Evolutionary conservation across 306 rosid genomes (phyloP).

Genomic region (Quercus gilva): DNA sequence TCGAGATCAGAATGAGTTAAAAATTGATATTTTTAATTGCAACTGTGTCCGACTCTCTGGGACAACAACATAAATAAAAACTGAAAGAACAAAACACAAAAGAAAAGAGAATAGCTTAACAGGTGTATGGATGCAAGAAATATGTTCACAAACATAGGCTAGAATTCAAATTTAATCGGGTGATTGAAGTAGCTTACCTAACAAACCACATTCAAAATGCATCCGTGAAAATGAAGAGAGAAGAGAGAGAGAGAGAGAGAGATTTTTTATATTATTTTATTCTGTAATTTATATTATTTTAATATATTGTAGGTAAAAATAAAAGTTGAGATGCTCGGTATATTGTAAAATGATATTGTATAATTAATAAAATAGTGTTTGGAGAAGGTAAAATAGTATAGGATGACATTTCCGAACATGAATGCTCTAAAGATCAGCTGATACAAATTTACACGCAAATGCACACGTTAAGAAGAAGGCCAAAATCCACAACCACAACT

Average conservation of each 20-base stretch:
- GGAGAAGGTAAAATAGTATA: too few relatives aligned
- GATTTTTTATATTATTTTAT: too few relatives aligned
- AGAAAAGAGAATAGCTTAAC: background rate
- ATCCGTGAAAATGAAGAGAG: background rate
- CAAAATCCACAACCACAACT: background rate
- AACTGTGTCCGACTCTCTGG: background rate
- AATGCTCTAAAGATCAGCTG: background rate
- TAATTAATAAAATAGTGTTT: too few relatives aligned
- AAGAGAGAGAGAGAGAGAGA: too few relatives aligned
- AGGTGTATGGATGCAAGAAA: background rate
- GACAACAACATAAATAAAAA: background rate
- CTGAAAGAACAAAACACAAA: background rate
- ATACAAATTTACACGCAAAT: background rate
- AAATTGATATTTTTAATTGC: background rate
- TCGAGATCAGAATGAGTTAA: background rate
- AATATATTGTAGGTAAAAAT: too few relatives aligned
- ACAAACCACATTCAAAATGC: too few relatives aligned
- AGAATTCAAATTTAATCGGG: background rate
- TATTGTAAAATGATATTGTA: too few relatives aligned
- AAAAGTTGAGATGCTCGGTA: fast-evolving
- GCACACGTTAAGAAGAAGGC: background rate
- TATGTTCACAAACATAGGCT: background rate
- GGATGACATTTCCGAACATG: too few relatives aligned
- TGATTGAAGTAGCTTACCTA: background rate
- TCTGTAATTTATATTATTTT: too few relatives aligned